Evolutionary conservation across 495 filamentous ascomycete genomes (phyloP).

Genomic region (Penicillium lagena): DNA sequence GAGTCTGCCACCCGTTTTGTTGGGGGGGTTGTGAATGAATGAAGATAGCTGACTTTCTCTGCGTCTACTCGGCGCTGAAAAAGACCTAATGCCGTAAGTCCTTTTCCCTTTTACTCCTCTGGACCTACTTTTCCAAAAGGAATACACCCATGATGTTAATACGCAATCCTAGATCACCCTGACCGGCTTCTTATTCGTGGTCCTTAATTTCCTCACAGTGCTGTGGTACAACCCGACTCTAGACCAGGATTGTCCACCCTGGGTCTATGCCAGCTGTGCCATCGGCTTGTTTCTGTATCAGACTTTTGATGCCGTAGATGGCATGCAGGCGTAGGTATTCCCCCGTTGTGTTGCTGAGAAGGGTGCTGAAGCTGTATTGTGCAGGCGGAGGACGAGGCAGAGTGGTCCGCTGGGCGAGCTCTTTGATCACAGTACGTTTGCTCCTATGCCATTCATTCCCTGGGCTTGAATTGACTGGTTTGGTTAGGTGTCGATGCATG

Average conservation of each 20-base stretch:
- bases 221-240: conserved; percentile 95
- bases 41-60: conserved; percentile 10
- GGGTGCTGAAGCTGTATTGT: conserved; percentile 13
- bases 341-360: conserved; percentile 1
- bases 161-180: conserved; percentile 63
- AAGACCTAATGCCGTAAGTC: conserved; percentile 58
- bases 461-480: not conserved
- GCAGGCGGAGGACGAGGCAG: conserved; percentile 77
- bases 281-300: conserved; percentile 91
- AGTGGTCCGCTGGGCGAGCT: conserved; percentile 92
- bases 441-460: not conserved
- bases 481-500: conserved; percentile 75
- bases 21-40: no score
- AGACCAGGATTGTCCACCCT: conserved; percentile 85
- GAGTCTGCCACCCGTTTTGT: no score
- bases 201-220: conserved; percentile 86
- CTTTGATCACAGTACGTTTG: conserved; percentile 79
- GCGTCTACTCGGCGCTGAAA: conserved; percentile 10
- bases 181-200: conserved; percentile 84
- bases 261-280: conserved; percentile 93
- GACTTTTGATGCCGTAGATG: conserved; percentile 97
- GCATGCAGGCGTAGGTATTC: conserved; percentile 72
- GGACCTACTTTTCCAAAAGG: not conserved
- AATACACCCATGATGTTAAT: conserved; percentile 1
- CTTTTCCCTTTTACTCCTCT: not conserved